Percentiles rank a stretch among this genome's conserved stretches.
phyloP scores from a whole-genome alignment of 768 basidiomycete genomes.

The Termitomyces sp. region DNA sequence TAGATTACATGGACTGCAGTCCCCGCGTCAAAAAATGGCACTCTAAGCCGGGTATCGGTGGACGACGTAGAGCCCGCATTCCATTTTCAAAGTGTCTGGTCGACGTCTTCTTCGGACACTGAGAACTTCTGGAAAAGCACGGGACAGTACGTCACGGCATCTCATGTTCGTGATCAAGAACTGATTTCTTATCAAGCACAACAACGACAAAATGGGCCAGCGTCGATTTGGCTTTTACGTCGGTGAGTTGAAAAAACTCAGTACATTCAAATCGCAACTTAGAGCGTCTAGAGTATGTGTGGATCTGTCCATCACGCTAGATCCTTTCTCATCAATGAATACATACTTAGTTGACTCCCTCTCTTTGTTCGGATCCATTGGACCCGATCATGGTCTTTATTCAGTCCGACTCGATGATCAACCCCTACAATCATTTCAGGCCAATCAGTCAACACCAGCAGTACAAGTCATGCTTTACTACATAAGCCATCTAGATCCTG shows the following conservation, averaged over 20 bases:
- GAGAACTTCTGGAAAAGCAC: background rate
- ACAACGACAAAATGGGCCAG: background rate
- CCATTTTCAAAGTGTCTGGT: background rate
- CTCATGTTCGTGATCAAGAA: background rate
- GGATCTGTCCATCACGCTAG: background rate
- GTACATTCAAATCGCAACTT: background rate
- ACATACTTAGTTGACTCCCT: background rate
- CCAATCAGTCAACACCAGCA: background rate
- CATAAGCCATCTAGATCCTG: background rate
- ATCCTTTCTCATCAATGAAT: background rate
- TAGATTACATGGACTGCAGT: background rate
- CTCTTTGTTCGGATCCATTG: background rate
- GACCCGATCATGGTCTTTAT: slow-evolving; percentile 6
- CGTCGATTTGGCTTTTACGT: background rate
- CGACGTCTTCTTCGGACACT: background rate
- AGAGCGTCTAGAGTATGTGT: background rate
- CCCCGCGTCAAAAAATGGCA: background rate
- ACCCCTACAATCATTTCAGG: background rate
- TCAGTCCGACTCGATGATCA: slow-evolving; percentile 6
- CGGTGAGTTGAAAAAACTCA: background rate
- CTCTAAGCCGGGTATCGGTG: background rate
- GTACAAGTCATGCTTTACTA: slow-evolving; percentile 2
- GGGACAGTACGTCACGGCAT: slow-evolving; percentile 1
- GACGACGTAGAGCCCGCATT: slow-evolving; percentile 5
- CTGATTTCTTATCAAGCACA: background rate